Conservation (phyloP, 2,329 filamentous ascomycete genomes). For the Cordyceps cicadae region DNA sequence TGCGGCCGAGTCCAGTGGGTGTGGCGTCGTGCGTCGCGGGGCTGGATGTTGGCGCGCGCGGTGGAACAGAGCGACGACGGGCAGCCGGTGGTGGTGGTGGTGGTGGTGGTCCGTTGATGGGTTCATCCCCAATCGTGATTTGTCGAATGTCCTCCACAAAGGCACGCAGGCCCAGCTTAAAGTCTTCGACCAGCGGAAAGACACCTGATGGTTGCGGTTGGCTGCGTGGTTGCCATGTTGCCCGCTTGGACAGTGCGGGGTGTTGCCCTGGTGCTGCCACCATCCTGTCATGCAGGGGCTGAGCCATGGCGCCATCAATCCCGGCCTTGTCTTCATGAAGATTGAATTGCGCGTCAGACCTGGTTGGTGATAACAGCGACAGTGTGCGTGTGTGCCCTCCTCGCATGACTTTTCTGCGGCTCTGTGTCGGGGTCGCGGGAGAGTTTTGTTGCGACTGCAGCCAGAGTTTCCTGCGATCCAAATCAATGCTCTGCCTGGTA, state of each 20-base stretch:
- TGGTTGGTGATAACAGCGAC: conserved; percentile 71
- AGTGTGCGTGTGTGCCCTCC: conserved; percentile 58
- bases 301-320: conserved; percentile 1
- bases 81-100: conserved; percentile 17
- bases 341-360: conserved; percentile 34
- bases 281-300: conserved; percentile 14
- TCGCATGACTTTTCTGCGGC: conserved; percentile 56
- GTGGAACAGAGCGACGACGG: conserved; percentile 19
- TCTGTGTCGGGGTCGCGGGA: conserved; percentile 29
- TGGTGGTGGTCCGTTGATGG: conserved; percentile 46
- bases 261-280: conserved; percentile 25
- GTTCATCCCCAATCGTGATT: conserved; percentile 92
- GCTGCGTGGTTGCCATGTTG: conserved; percentile 50
- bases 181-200: conserved; percentile 81
- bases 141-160: conserved; percentile 94
- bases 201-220: conserved; percentile 36
- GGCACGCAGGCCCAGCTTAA: conserved; percentile 83
- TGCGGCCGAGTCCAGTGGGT: conserved; percentile 28
- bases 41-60: background rate
- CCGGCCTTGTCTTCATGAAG: conserved; percentile 28
- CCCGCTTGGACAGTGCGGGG: conserved; percentile 42
- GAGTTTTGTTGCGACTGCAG: conserved; percentile 39
- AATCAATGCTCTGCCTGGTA: conserved; percentile 44
- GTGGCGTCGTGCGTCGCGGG: conserved; percentile 16
- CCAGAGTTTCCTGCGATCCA: conserved; percentile 65